Evolutionary conservation across 2,329 filamentous ascomycete genomes (phyloP).

Genomic region (Malbranchea zuffiana): DNA sequence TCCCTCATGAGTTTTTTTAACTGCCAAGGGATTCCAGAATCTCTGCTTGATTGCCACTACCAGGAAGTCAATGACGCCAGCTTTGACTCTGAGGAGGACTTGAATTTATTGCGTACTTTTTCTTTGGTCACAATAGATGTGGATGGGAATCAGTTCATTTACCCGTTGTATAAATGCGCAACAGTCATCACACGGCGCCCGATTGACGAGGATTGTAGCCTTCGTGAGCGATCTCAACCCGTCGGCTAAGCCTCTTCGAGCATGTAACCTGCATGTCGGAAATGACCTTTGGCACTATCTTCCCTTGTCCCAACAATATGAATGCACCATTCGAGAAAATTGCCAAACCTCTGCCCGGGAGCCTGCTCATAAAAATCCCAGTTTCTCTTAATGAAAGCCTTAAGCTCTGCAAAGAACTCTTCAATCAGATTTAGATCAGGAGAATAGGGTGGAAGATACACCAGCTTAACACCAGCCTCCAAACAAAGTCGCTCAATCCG

Average conservation of each 20-base stretch:
- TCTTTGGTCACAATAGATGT: slow-evolving; percentile 16
- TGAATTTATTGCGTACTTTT: slow-evolving; percentile 16
- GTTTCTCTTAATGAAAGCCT: slow-evolving; percentile 25
- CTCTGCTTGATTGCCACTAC: slow-evolving; percentile 13
- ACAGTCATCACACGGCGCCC: too few species aligned
- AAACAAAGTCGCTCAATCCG: slow-evolving; percentile 10
- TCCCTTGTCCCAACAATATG: slow-evolving; percentile 17
- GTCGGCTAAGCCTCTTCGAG: slow-evolving; percentile 10
- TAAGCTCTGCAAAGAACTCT: slow-evolving; percentile 30
- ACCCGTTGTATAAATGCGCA: too few species aligned
- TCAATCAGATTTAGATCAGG: slow-evolving; percentile 30
- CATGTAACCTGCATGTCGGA: slow-evolving; percentile 16
- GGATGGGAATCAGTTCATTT: slow-evolving; percentile 13
- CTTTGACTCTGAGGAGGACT: slow-evolving; percentile 17
- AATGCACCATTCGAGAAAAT: slow-evolving; percentile 23
- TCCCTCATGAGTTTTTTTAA: slow-evolving; percentile 24
- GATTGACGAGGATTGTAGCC: too few species aligned
- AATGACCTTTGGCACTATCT: slow-evolving; percentile 17
- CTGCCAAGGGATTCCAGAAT: slow-evolving; percentile 20
- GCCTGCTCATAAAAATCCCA: slow-evolving; percentile 18
- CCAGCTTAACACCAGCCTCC: slow-evolving; percentile 12
- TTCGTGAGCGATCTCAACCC: too few species aligned
- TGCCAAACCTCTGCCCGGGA: slow-evolving; percentile 18
- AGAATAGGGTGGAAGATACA: slow-evolving; percentile 27
- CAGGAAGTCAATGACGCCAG: slow-evolving; percentile 12